A percentile compares a stretch with the other conserved stretches of the same genome.
Conservation (phyloP, 2,329 filamentous ascomycete species). For the Sporothrix humicola region DNA sequence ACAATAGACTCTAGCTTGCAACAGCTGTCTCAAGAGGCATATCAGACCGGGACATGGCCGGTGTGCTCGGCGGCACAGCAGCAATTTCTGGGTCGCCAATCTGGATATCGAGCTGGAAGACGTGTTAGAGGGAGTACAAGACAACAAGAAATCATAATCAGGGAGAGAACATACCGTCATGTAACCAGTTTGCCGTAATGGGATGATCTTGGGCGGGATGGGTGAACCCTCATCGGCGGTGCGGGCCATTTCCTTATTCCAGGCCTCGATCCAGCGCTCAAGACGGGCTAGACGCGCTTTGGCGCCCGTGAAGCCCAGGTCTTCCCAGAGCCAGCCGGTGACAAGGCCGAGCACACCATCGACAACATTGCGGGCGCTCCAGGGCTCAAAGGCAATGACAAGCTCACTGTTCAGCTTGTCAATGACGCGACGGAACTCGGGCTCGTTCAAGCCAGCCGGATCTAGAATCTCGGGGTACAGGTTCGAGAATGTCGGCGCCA, state of each 20-base stretch:
- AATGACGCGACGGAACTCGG: conserved; percentile 82
- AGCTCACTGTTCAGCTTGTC: conserved; percentile 81
- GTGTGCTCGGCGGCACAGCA: conserved; percentile 38
- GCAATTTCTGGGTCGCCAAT: conserved; percentile 41
- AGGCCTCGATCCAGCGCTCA: conserved; percentile 82
- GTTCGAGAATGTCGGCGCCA: conserved; percentile 92
- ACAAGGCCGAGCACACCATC: conserved; percentile 79
- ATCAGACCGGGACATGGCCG: conserved; percentile 32
- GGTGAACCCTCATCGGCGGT: conserved; percentile 35
- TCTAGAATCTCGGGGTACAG: conserved; percentile 96
- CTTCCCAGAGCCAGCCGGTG: conserved; percentile 96
- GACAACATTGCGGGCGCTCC: conserved; percentile 74
- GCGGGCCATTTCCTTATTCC: conserved; percentile 74
- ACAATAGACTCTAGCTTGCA: conserved; percentile 3
- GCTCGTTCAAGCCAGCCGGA: conserved; percentile 78
- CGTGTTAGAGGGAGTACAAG: background rate
- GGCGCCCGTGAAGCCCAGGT: conserved; percentile 75
- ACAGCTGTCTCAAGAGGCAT: conserved; percentile 28
- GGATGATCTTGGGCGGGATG: conserved; percentile 39
- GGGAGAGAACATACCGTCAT: conserved; percentile 38
- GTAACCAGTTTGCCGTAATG: conserved; percentile 40
- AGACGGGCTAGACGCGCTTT: conserved; percentile 73
- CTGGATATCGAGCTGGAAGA: conserved; percentile 39
- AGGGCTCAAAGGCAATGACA: conserved; percentile 79
- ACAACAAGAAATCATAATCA: background rate